Conservation (phyloP, 1,284 basidiomycete species). For the Cystobasidium sp. region DNA sequence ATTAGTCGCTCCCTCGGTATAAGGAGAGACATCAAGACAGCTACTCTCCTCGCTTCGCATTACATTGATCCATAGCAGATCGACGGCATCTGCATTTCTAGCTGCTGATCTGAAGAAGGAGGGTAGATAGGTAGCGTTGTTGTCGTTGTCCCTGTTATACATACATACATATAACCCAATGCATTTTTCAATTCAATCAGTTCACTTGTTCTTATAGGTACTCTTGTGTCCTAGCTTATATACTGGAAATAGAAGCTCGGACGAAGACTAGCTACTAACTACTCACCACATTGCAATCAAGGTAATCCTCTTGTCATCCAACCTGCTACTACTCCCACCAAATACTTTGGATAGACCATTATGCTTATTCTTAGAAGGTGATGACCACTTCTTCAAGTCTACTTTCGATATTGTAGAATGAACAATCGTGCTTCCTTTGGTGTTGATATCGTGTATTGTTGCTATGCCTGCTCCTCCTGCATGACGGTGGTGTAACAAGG, state of each 20-base stretch:
- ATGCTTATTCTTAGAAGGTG: neutral
- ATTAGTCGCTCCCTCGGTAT: slow-evolving; percentile 12
- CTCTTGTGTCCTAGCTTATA: neutral
- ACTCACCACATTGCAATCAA: slow-evolving; percentile 41
- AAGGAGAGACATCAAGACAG: slow-evolving; percentile 30
- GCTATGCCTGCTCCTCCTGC: neutral
- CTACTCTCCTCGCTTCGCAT: slow-evolving; percentile 3
- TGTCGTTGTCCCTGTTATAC: slow-evolving; percentile 36
- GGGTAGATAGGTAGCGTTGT: slow-evolving; percentile 38
- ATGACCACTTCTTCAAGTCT: slow-evolving; percentile 10
- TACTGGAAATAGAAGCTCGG: neutral
- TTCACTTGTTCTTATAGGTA: neutral
- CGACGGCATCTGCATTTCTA: slow-evolving; percentile 36
- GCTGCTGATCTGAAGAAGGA: slow-evolving; percentile 26
- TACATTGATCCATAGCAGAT: slow-evolving; percentile 41
- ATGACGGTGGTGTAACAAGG: neutral
- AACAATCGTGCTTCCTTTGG: neutral
- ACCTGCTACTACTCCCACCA: neutral
- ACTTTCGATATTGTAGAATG: neutral
- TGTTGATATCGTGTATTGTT: neutral
- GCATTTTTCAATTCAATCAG: neutral
- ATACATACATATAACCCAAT: neutral
- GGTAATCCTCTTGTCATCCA: slow-evolving; percentile 13
- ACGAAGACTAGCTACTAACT: too few species aligned
- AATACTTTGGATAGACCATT: slow-evolving; percentile 18